A percentile compares a stretch with the other conserved stretches of the same genome.
These are phyloP conservation scores for Opeltia flavorubescens DNA, from an alignment of 495 filamentous ascomycete species.

Conservation along the genomic window DNA sequence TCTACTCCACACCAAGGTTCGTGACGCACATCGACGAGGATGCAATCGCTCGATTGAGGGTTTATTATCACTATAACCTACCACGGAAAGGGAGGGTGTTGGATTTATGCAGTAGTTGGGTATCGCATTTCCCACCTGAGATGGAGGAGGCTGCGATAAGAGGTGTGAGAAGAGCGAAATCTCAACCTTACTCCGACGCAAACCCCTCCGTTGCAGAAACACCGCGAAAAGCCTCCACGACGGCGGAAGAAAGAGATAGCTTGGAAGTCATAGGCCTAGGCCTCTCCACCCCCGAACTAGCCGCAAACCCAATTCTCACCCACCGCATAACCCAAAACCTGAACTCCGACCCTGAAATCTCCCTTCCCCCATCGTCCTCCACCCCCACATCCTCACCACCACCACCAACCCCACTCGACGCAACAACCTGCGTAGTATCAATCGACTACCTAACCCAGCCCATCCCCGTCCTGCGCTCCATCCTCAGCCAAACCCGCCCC, in stretches of 20 bases:
- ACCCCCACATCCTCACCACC: not conserved
- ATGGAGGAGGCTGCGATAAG: conserved; percentile 13
- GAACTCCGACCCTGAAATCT: conserved; percentile 20
- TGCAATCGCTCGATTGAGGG: conserved; percentile 22
- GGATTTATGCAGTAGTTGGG: conserved; percentile 32
- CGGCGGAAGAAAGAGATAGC: not conserved
- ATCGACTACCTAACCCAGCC: conserved; percentile 32
- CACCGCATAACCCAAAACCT: conserved; percentile 20
- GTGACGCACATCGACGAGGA: conserved; percentile 35
- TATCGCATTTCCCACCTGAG: conserved; percentile 23
- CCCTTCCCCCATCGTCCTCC: not conserved
- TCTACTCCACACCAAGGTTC: conserved; percentile 29
- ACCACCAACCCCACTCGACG: conserved; percentile 16
- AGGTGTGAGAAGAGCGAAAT: not conserved
- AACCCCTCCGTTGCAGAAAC: not conserved
- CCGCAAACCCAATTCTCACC: conserved; percentile 22
- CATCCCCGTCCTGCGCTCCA: conserved; percentile 20
- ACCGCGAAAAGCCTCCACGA: not conserved
- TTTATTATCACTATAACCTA: conserved; percentile 23
- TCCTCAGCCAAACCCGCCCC: conserved; percentile 15
- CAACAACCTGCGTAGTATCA: conserved; percentile 27
- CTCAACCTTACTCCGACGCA: not conserved
- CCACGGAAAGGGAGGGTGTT: conserved; percentile 21
- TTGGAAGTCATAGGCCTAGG: conserved; percentile 18
- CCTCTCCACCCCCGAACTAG: conserved; percentile 27